Evolutionary conservation across 371 early-diverging fungal genomes (phyloP).

Genomic region (Apophysomyces elegans): DNA sequence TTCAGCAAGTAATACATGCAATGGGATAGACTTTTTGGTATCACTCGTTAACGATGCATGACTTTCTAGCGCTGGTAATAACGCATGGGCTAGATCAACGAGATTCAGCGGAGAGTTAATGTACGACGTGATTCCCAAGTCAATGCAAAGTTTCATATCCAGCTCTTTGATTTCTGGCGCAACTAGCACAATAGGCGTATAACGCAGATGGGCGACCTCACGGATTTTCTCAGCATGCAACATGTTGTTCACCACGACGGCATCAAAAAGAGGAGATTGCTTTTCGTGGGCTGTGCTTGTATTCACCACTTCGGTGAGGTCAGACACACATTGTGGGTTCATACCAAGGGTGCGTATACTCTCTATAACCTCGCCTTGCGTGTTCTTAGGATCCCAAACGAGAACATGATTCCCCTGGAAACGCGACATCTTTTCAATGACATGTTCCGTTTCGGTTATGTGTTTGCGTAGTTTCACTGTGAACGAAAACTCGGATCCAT

Average conservation of each 20-base stretch:
- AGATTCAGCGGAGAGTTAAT: slow-evolving; percentile 58
- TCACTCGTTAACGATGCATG: slow-evolving; percentile 58
- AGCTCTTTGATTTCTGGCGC: slow-evolving; percentile 39
- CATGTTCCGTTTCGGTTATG: slow-evolving; percentile 38
- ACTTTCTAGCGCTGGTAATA: slow-evolving; percentile 66
- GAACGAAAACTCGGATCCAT: slow-evolving; percentile 70
- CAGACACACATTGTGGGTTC: slow-evolving; percentile 17
- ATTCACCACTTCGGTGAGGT: slow-evolving; percentile 23
- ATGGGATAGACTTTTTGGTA: slow-evolving; percentile 39
- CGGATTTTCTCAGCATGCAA: slow-evolving; percentile 38
- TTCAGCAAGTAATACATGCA: slow-evolving; percentile 79
- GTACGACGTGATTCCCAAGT: slow-evolving; percentile 65
- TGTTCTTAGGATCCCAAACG: slow-evolving; percentile 36
- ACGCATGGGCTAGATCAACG: slow-evolving; percentile 60
- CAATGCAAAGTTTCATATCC: slow-evolving; percentile 64
- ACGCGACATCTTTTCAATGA: slow-evolving; percentile 44
- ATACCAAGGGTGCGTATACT: slow-evolving; percentile 17
- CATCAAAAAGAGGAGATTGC: slow-evolving; percentile 30
- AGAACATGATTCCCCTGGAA: slow-evolving; percentile 49
- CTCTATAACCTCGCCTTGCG: slow-evolving; percentile 15
- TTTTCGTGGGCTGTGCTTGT: slow-evolving; percentile 13
- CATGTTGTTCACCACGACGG: slow-evolving; percentile 42
- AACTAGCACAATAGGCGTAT: slow-evolving; percentile 64
- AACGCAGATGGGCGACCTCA: slow-evolving; percentile 50
- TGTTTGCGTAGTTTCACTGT: slow-evolving; percentile 54